Evolutionary conservation across 1,284 basidiomycete genomes (phyloP), one percentile per base, ranked within the genome.

Genomic region (Apiotrichum porosum): DNA sequence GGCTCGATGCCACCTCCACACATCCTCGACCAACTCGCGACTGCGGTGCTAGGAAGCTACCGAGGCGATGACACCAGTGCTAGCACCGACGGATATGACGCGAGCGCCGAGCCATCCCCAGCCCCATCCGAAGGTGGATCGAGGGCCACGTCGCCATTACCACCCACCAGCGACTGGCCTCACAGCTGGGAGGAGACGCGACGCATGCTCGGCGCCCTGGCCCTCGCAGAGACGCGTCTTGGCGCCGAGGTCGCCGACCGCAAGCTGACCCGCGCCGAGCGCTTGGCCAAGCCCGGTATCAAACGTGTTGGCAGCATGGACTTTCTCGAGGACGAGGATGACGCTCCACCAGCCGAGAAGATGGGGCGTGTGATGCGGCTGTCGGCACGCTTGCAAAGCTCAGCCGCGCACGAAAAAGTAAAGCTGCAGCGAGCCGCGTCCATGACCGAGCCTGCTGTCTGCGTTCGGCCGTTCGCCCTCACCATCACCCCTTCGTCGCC

Each of bases 11-110:
- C 71, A 6, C 65, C 67, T 1, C 52, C 65, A 1, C 42, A 59
- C 8, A 57, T 66, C 6, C 51, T 73, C 15, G 71, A 73, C 47
- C 67, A 70, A 41, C 54, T 73, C 5, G 63, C 70, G 3, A 57
- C 58, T n/a, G 61, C 69, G 30, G 34, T 69, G n/a, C 40, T 62
- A 9, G 32, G 22, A 15, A 41, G 28, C 12, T 31, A 41, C 37
- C 21, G 37, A 3, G 26, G 6, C 26, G 26, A 28, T 12, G 26
- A 28, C 26, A 6, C n/a, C n/a, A n/a, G n/a, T n/a, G n/a, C n/a
- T n/a, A n/a, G n/a, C 17, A 31, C 30, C 17, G 38, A 33, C 40
- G 42, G 41, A 4, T 42, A 42, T 21, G 31, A 44, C 12, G 33
- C 42, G 6, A 35, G 32, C 8, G 18, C 38, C 41, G 35, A 37